These are phyloP conservation scores for Pichia rugopelliculosa DNA, from an alignment of 805 yeast genomes.

Conservation along the genomic window DNA sequence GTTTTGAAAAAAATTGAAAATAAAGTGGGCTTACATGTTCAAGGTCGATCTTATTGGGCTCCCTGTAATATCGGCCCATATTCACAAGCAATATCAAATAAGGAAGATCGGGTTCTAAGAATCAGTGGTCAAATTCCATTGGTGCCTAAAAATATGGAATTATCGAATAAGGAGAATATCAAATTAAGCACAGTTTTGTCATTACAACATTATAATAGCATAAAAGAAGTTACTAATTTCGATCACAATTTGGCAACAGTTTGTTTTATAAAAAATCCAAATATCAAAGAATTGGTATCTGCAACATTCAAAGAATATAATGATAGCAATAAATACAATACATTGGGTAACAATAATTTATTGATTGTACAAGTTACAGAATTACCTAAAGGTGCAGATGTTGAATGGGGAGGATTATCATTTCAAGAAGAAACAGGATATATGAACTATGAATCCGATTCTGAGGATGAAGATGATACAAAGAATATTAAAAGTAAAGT, in stretches of 20 bases:
- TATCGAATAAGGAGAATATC: constrained; percentile 26
- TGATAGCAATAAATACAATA: constrained; percentile 12
- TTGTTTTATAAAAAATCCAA: constrained; percentile 43
- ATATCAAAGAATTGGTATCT: constrained; percentile 26
- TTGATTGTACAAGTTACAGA: constrained; percentile 47
- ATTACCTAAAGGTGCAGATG: constrained; percentile 55
- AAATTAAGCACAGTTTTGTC: constrained; percentile 42
- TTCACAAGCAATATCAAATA: constrained; percentile 68
- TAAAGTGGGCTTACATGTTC: constrained; percentile 78
- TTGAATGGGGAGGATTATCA: constrained; percentile 71
- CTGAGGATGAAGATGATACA: constrained; percentile 22
- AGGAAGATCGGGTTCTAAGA: constrained; percentile 41
- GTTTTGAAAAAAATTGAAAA: constrained; percentile 29
- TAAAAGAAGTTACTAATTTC: constrained; percentile 48
- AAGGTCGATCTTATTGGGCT: constrained; percentile 95
- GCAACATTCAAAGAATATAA: constrained; percentile 41
- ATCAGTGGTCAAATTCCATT: constrained; percentile 92
- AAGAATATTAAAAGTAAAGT: constrained; percentile 22
- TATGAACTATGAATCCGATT: constrained; percentile 37
- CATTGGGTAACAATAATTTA: constrained; percentile 26
- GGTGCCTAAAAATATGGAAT: constrained; percentile 60
- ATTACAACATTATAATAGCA: constrained; percentile 65
- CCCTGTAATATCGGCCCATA: constrained; percentile 98
- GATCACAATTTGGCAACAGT: constrained; percentile 39
- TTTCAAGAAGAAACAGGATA: constrained; percentile 35